Evolutionary conservation across 2,329 filamentous ascomycete species (phyloP).

Genomic region (Basipetospora chlamydospora): DNA sequence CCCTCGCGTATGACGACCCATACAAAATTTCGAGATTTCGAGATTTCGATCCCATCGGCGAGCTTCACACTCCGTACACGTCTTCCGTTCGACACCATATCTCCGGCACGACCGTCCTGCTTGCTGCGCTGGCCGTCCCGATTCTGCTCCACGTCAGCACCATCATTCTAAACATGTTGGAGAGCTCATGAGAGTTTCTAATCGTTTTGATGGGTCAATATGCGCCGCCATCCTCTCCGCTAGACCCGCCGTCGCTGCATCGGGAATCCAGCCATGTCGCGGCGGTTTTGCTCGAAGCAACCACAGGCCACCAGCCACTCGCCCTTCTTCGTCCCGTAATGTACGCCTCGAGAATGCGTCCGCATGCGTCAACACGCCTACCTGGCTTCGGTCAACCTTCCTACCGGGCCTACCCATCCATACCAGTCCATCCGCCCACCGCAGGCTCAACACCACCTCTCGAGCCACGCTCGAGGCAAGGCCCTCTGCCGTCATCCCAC

Average conservation of each 20-base stretch:
- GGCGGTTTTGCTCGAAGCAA: constrained; percentile 5
- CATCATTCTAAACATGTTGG: constrained; percentile 26
- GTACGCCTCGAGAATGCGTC: too few species aligned
- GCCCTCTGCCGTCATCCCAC: constrained; percentile 8
- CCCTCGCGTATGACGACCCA: too few species aligned
- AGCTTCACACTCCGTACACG: too few species aligned
- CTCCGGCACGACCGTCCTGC: not conserved
- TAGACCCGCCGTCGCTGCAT: constrained; percentile 19
- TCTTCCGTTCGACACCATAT: too few species aligned
- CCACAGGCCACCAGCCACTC: constrained; percentile 6
- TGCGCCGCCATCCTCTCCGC: constrained; percentile 38
- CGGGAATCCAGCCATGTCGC: constrained; percentile 7
- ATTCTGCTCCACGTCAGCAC: constrained; percentile 5
- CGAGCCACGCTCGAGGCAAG: constrained; percentile 16
- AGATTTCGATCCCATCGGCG: too few species aligned
- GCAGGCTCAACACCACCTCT: constrained; percentile 9
- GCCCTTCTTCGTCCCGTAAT: too few species aligned
- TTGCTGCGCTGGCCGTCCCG: too few species aligned
- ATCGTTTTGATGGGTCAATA: constrained; percentile 45
- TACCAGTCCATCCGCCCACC: constrained; percentile 8
- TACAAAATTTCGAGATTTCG: too few species aligned
- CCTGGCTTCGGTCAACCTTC: constrained; percentile 28
- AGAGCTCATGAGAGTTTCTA: constrained; percentile 45
- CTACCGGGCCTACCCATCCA: constrained; percentile 10
- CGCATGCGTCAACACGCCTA: constrained; percentile 7